phyloP scores from a whole-genome alignment of 352 stramenopile genomes.

The Globisporangium paddicum region DNA sequence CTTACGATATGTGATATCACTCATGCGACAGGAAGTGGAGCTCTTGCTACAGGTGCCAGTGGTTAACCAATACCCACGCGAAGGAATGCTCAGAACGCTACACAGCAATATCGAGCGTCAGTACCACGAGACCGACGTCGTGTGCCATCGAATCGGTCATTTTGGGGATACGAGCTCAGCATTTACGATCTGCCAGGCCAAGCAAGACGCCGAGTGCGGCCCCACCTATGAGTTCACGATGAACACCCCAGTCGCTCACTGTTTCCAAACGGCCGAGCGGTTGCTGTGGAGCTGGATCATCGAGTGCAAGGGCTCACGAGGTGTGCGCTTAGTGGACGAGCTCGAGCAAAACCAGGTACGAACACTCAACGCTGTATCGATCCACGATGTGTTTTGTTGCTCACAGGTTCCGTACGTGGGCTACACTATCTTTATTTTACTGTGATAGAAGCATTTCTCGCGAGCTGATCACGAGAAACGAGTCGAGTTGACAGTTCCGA shows the following conservation, averaged over 20 bases:
- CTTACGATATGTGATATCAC: background rate
- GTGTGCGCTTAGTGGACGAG: background rate
- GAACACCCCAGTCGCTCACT: background rate
- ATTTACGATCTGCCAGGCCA: background rate
- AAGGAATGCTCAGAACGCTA: background rate
- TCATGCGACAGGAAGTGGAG: no score
- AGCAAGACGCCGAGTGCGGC: background rate
- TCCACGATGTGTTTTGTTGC: no score
- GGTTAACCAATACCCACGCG: background rate
- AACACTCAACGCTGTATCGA: no score
- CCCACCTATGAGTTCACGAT: constrained; percentile 7
- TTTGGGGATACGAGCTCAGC: background rate
- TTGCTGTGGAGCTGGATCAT: constrained; percentile 5
- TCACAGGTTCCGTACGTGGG: no score
- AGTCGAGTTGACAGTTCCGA: background rate
- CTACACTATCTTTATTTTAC: no score
- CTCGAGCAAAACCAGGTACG: background rate
- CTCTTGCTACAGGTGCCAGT: background rate
- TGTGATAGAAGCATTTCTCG: background rate
- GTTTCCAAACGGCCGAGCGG: background rate
- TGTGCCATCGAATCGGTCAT: background rate
- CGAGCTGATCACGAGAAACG: background rate
- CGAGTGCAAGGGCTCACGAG: no score
- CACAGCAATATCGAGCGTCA: background rate
- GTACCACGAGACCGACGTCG: constrained; percentile 1